A percentile compares a stretch with the other conserved stretches of the same genome.
phyloP scores from a whole-genome alignment of 164 flowering plant genomes.

The Amborella trichopoda region DNA sequence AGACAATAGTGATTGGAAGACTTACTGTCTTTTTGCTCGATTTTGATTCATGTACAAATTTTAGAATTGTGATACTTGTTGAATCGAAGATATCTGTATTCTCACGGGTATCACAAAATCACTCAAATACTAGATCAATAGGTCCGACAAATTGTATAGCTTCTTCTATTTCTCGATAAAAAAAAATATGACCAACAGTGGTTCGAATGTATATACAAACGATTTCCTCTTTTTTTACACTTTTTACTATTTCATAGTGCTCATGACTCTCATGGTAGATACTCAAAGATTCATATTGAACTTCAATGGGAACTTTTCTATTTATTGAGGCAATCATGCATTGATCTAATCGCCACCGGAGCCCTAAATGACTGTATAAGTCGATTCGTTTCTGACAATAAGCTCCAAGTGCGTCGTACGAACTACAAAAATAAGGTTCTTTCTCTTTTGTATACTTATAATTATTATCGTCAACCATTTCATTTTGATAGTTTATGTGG shows the following conservation, averaged over 20 bases:
- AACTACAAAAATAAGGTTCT: conserved; percentile 6
- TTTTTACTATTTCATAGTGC: conserved; percentile 9
- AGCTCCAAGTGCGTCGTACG: conserved; percentile 6
- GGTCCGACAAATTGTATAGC: too few relatives aligned
- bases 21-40: too few relatives aligned
- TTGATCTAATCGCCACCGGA: too few relatives aligned
- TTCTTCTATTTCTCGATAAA: too few relatives aligned
- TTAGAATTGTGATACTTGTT: too few relatives aligned
- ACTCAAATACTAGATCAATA: too few relatives aligned
- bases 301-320: conserved; percentile 5
- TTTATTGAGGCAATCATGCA: too few relatives aligned
- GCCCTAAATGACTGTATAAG: too few relatives aligned
- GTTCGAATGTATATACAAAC: conserved; percentile 2
- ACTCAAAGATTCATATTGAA: conserved; percentile 11
- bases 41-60: too few relatives aligned
- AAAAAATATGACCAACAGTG: not conserved
- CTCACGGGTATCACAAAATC: too few relatives aligned
- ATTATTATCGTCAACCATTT: conserved; percentile 3
- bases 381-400: conserved; percentile 4
- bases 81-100: too few relatives aligned
- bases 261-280: conserved; percentile 12
- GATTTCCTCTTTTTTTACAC: conserved; percentile 7
- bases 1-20: too few relatives aligned
- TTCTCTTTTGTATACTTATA: conserved; percentile 4
- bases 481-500: not conserved